Percentiles rank a stretch among this genome's conserved stretches.
Evolutionary conservation across 345 rosid species (phyloP).

Genomic region (Stellera chamaejasme): DNA sequence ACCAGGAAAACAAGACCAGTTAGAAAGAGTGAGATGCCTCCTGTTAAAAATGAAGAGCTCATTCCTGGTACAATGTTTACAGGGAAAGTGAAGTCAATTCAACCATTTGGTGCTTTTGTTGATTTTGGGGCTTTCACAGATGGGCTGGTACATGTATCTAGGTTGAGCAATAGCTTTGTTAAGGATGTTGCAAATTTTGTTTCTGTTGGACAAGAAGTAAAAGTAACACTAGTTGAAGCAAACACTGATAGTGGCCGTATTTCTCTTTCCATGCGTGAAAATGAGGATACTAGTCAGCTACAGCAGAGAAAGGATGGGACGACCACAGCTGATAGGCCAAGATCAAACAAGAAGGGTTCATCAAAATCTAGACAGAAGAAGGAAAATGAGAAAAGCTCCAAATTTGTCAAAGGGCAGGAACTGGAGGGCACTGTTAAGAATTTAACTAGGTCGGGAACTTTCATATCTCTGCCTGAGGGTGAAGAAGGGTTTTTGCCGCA

Average conservation of each 20-base stretch:
- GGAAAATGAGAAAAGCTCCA: slow-evolving; percentile 37
- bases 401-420: slow-evolving; percentile 75
- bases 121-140: slow-evolving; percentile 90
- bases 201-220: slow-evolving; percentile 82
- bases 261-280: slow-evolving; percentile 76
- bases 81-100: slow-evolving; percentile 84
- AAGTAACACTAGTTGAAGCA: slow-evolving; percentile 74
- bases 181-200: slow-evolving; percentile 76
- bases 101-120: slow-evolving; percentile 91
- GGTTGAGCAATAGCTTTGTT: slow-evolving; percentile 66
- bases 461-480: slow-evolving; percentile 78
- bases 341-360: slow-evolving; percentile 40
- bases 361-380: slow-evolving; percentile 43
- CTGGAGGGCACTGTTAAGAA: slow-evolving; percentile 74
- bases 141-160: slow-evolving; percentile 86
- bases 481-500: slow-evolving; percentile 86
- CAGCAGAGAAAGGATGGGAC: slow-evolving; percentile 31
- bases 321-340: slow-evolving; percentile 40
- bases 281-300: slow-evolving; percentile 41
- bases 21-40: slow-evolving; percentile 79
- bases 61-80: slow-evolving; percentile 69
- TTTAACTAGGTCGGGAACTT: slow-evolving; percentile 65
- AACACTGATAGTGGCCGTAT: slow-evolving; percentile 64
- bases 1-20: slow-evolving; percentile 36
- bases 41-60: slow-evolving; percentile 73